Conservation (phyloP, 148 eudicot species). For the Amaranthus cruentus region DNA sequence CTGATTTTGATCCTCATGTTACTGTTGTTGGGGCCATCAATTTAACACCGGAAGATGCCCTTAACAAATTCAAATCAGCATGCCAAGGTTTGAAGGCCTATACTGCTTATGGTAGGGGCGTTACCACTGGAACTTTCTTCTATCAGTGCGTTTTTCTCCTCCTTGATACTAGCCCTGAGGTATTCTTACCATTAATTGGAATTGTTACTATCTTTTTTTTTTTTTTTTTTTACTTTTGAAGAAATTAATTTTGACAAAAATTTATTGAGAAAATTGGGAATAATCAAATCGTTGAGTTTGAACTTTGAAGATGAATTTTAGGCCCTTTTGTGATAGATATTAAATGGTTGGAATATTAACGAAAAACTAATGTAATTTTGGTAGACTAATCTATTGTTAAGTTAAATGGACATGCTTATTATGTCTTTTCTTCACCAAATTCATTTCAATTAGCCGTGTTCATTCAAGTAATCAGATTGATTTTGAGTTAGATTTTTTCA, state of each 20-base stretch:
- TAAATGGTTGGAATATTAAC: too few relatives aligned
- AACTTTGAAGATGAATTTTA: too few relatives aligned
- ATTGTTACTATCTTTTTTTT: not conserved
- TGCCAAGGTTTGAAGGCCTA: constrained; percentile 58
- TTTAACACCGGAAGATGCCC: constrained; percentile 61
- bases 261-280: too few relatives aligned
- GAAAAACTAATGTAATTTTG: too few relatives aligned
- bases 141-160: constrained; percentile 85
- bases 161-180: constrained; percentile 60
- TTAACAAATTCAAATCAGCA: constrained; percentile 45
- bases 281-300: too few relatives aligned
- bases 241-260: not conserved
- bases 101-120: constrained; percentile 41
- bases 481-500: too few relatives aligned
- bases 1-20: constrained; percentile 87
- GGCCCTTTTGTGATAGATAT: too few relatives aligned
- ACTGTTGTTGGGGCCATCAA: constrained; percentile 69
- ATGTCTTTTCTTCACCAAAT: too few relatives aligned
- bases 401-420: too few relatives aligned
- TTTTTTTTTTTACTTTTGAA: not conserved
- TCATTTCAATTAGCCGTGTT: too few relatives aligned
- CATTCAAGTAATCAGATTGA: too few relatives aligned
- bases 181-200: constrained; percentile 14
- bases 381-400: too few relatives aligned
- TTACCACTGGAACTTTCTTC: constrained; percentile 66